Conservation (phyloP, 1,284 basidiomycete genomes). For the Pseudozyma tsukubaensis region DNA sequence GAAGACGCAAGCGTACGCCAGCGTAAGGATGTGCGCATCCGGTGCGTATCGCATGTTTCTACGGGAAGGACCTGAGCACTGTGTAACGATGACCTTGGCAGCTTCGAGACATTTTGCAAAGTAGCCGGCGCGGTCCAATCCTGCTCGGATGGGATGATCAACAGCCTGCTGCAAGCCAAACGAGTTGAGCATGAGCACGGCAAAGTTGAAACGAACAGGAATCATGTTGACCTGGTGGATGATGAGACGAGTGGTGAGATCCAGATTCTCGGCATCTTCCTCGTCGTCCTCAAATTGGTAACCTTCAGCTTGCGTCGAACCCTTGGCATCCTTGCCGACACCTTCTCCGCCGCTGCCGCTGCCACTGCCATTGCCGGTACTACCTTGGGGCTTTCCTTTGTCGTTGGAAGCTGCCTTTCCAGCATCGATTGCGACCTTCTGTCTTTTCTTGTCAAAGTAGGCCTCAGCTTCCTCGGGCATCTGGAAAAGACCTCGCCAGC, state of each 20-base stretch:
- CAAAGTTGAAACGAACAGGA: conserved; percentile 64
- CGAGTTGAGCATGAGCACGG: conserved; percentile 77
- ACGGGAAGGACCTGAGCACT: conserved; percentile 54
- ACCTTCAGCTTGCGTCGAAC: conserved; percentile 2
- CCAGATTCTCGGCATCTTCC: conserved; percentile 53
- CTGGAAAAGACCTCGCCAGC: conserved; percentile 49
- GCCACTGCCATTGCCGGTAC: conserved; percentile 16
- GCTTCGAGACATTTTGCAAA: conserved; percentile 66
- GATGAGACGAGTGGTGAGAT: conserved; percentile 59
- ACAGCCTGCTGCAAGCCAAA: conserved; percentile 94
- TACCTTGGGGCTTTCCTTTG: conserved; percentile 17
- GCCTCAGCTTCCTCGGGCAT: conserved; percentile 31
- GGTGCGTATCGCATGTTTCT: conserved; percentile 81
- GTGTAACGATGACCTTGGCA: conserved; percentile 60
- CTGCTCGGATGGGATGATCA: conserved; percentile 71
- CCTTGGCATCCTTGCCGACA: too few relatives aligned
- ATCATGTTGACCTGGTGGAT: conserved; percentile 59
- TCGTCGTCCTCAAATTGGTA: conserved; percentile 52
- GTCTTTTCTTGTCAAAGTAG: conserved; percentile 31
- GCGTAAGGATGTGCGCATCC: conserved; percentile 91
- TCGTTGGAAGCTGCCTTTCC: conserved; percentile 30
- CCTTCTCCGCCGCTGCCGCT: too few relatives aligned
- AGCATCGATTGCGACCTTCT: conserved; percentile 7
- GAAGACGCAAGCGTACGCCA: conserved; percentile 82
- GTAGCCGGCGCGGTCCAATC: conserved; percentile 66